Conservation (phyloP, 2,329 filamentous ascomycete species). For the Penicillium sp. region DNA sequence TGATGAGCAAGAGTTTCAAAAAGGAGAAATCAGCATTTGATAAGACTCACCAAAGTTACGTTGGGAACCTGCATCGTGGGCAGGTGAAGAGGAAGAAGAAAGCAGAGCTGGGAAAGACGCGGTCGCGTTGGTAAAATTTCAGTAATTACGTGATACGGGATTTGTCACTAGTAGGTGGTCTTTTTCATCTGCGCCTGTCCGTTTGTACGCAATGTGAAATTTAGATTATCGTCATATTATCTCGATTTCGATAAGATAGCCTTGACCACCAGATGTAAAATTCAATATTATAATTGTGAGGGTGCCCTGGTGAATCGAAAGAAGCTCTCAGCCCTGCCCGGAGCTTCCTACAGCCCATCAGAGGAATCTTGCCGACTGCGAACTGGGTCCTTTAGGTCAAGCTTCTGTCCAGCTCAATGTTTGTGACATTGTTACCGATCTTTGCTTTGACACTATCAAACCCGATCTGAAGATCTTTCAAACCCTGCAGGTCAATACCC, state of each 20-base stretch:
- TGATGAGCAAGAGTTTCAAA: background rate
- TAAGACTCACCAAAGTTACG: conserved; percentile 36
- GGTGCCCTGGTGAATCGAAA: background rate
- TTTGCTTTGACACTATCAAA: conserved; percentile 70
- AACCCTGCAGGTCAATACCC: conserved; percentile 23
- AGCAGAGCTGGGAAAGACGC: conserved; percentile 12
- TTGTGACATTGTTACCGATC: conserved; percentile 68
- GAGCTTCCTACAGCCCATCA: background rate
- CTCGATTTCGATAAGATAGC: background rate
- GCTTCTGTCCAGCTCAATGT: conserved; percentile 26
- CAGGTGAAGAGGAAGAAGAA: conserved; percentile 3
- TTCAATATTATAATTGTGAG: background rate
- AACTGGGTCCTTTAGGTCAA: background rate
- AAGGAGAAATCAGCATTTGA: background rate
- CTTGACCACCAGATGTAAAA: background rate
- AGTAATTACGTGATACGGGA: conserved; percentile 1
- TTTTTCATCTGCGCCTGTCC: background rate
- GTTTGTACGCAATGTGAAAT: background rate
- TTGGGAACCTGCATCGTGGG: conserved; percentile 31
- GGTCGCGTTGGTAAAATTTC: conserved; percentile 5
- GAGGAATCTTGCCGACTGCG: background rate
- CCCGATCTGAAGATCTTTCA: conserved; percentile 51
- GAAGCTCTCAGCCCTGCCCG: background rate
- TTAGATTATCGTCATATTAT: background rate
- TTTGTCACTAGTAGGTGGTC: background rate